Evolutionary conservation across 2,329 filamentous ascomycete species (phyloP), one percentile per base, ranked within the genome.

Genomic region (Calonectria multiphialidica): DNA sequence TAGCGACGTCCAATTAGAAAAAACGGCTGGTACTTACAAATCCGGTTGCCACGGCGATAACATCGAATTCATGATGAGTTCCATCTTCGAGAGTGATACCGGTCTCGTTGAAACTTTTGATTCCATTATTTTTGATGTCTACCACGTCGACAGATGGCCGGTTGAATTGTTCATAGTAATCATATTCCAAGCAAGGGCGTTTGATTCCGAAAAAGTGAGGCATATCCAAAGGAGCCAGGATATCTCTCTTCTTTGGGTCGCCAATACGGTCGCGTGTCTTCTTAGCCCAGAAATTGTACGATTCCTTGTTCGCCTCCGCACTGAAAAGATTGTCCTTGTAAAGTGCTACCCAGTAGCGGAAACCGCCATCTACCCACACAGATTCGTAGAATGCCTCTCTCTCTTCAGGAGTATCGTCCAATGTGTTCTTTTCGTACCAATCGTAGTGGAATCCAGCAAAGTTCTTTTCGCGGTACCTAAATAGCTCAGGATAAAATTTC

Each of bases 401-500:
- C 63, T 89, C 84, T 53, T 88, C 88, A 0, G 85, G 82, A 0
- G 83, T 84, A 66, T 89, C 89, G 65, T 91, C 89, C 57, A 89
- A 89, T 0, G 90, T 91, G 49, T 88, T 87, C 70, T 87, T 88
- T 76, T 91, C 84, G 6, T 83, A 75, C 76, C 86, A 89, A 74
- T 90, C 88, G 73, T 90, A 93, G 5, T 86, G 80, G 79, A 93
- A 92, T 1, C 92, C 91, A 1, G 86, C 88, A 76, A 91, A 92
- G 40, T 81, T 89, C 23, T 80, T 87, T 76, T 88, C 84, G 2
- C 90, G 88, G 40, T 84, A 81, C 33, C 82, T 82, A 79, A 90
- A 93, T 2, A 93, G 83, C 63, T 88, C 82, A 0, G 83, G 84
- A 62, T 90, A 90, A 42, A 80, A 81, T 9, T 73, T 75, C 75